Evolutionary conservation across 2,329 filamentous ascomycete species (phyloP), one percentile per base, ranked within the genome.

Genomic region (Alternaria solani): DNA sequence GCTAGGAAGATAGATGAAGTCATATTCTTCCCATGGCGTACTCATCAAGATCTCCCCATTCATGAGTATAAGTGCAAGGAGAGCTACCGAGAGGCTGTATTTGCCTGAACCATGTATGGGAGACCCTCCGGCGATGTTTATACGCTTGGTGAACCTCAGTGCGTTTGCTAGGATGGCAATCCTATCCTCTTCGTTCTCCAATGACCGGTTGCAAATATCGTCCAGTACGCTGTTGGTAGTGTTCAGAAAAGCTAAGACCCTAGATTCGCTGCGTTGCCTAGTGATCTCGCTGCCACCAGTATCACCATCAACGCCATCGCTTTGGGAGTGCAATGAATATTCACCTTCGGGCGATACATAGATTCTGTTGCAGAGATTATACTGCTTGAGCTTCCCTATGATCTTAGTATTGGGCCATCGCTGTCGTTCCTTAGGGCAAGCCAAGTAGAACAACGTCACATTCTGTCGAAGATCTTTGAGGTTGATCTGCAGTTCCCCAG

Each of bases 91-190:
- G 7, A 71, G 55, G 38, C 65, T 66, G 52, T 64, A 67, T 38
- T 34, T 12, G 4, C 41, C 55, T 2, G 52, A 26, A 6, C 20
- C 39, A 3, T 49, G 11, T 8, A 67, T 42, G 0, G 54, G 38
- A 4, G 62, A 64, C 2, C 20, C 14, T 23, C 32, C 4, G 12
- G 14, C 49, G 7, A 52, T 63, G 16, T 67, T 46, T 11, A 71
- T 60, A 14, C 67, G 55, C 30, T 32, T 60, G 7, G 53, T 62
- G 25, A 63, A 70, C 14, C 41, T 59, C 6, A 62, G 12, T 4
- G 63, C 61, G 34, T 71, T 71, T 14, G 67, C 65, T 6, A 66
- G 54, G 2, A 71, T 67, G 5, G 67, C 59, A 16, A 70, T 43
- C 8, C 67, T 46, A 30, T 71, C 68, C 16, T 59, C 48, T 20